Percentiles rank a stretch among this genome's conserved stretches.
phyloP scores from a whole-genome alignment of 306 rosid species.

The Citrullus amarus region DNA sequence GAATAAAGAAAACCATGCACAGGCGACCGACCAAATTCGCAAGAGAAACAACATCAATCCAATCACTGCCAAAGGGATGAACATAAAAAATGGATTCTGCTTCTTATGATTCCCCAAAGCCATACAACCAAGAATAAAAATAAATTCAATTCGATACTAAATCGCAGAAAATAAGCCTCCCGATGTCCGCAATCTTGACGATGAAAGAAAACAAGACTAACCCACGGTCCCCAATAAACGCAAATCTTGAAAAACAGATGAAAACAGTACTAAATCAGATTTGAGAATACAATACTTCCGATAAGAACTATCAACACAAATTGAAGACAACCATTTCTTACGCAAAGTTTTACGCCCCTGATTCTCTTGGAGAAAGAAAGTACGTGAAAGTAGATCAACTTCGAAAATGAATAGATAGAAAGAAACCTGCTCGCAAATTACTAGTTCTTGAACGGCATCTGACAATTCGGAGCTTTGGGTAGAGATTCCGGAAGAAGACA shows the following conservation, averaged over 20 bases:
- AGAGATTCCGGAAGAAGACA: conserved; percentile 26
- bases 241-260: background rate
- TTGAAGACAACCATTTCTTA: background rate
- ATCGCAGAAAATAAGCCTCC: background rate
- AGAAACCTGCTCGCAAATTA: conserved; percentile 26
- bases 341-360: background rate
- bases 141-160: background rate
- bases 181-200: background rate
- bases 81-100: background rate
- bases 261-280: background rate
- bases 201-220: background rate
- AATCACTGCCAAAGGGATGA: background rate
- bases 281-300: background rate
- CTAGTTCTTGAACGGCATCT: background rate
- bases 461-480: conserved; percentile 12
- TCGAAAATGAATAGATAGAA: background rate
- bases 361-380: background rate
- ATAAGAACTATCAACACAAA: background rate
- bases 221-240: background rate
- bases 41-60: too few species aligned
- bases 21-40: background rate
- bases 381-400: background rate
- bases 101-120: background rate
- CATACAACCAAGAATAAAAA: background rate
- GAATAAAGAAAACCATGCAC: background rate